Percentiles rank a stretch among this genome's conserved stretches.
Conservation (phyloP, 306 rosid genomes). For the Quercus variabilis region DNA sequence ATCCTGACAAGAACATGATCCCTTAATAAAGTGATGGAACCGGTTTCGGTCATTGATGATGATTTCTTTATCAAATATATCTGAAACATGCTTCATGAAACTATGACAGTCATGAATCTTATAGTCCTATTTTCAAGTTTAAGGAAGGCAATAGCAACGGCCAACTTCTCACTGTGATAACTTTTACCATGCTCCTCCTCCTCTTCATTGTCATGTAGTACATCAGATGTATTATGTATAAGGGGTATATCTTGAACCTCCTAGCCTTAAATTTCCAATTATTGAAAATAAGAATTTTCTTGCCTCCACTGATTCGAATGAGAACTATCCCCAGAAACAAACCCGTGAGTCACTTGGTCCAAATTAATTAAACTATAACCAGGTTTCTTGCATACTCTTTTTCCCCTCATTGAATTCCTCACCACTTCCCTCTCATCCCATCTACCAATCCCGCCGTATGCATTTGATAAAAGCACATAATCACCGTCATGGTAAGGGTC, state of each 20-base stretch:
- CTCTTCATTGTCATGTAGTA: conserved; percentile 53
- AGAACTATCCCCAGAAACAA: conserved; percentile 53
- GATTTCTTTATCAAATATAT: conserved; percentile 34
- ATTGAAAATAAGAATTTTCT: conserved; percentile 33
- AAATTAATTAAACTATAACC: conserved; percentile 47
- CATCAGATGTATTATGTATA: conserved; percentile 24
- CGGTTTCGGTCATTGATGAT: conserved; percentile 48
- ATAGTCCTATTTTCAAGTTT: conserved; percentile 30
- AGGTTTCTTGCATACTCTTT: conserved; percentile 48
- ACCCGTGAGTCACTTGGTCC: conserved; percentile 50
- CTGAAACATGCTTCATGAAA: conserved; percentile 58
- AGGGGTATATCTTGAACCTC: conserved; percentile 40
- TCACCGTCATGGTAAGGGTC: conserved; percentile 54
- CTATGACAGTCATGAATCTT: conserved; percentile 51
- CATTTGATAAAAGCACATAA: conserved; percentile 58
- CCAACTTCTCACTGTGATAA: conserved; percentile 63
- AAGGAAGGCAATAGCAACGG: conserved; percentile 57
- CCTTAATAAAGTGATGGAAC: conserved; percentile 51
- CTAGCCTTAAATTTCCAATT: conserved; percentile 29
- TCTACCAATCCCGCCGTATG: conserved; percentile 53
- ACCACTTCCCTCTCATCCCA: conserved; percentile 46
- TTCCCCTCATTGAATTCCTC: conserved; percentile 50
- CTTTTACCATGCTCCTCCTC: conserved; percentile 57
- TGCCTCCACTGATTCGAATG: conserved; percentile 44
- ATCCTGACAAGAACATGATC: conserved; percentile 55